Evolutionary conservation across 2,329 filamentous ascomycete species (phyloP).

Genomic region (Sporothrix protearum): DNA sequence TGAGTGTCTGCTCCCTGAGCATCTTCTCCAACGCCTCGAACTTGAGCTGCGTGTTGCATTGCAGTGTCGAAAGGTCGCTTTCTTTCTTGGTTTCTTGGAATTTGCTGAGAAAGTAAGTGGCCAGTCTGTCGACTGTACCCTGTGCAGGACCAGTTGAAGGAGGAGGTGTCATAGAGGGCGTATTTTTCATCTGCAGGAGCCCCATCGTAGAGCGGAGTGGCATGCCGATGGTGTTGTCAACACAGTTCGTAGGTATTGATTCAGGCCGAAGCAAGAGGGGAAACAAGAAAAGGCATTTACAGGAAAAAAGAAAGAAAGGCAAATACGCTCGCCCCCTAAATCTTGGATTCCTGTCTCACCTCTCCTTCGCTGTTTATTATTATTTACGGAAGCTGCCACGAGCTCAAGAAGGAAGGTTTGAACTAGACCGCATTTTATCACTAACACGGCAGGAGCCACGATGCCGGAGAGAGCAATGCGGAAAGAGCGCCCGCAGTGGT

Average conservation of each 20-base stretch:
- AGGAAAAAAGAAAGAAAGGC: background rate
- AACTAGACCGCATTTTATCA: background rate
- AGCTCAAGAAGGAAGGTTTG: background rate
- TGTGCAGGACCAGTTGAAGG: background rate
- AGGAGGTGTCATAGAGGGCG: conserved; percentile 15
- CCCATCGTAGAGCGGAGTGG: background rate
- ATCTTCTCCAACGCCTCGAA: conserved; percentile 26
- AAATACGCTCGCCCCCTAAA: background rate
- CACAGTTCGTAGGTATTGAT: background rate
- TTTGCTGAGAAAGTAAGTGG: conserved; percentile 25
- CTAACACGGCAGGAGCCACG: conserved; percentile 11
- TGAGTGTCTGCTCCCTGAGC: conserved; percentile 18
- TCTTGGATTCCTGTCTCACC: background rate
- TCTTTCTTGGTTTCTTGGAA: conserved; percentile 27
- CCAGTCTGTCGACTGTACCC: conserved; percentile 24
- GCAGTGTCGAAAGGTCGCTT: conserved; percentile 14
- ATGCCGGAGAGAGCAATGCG: background rate
- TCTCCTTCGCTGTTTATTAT: background rate
- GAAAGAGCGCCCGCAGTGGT: background rate
- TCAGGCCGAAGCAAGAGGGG: background rate
- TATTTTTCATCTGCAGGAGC: background rate
- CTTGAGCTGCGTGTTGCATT: conserved; percentile 23
- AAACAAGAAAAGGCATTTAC: background rate
- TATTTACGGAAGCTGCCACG: background rate
- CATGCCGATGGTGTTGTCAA: background rate